These are phyloP conservation scores for Colletotrichum agaves DNA, from an alignment of 2,329 filamentous ascomycete genomes.

Conservation along the genomic window DNA sequence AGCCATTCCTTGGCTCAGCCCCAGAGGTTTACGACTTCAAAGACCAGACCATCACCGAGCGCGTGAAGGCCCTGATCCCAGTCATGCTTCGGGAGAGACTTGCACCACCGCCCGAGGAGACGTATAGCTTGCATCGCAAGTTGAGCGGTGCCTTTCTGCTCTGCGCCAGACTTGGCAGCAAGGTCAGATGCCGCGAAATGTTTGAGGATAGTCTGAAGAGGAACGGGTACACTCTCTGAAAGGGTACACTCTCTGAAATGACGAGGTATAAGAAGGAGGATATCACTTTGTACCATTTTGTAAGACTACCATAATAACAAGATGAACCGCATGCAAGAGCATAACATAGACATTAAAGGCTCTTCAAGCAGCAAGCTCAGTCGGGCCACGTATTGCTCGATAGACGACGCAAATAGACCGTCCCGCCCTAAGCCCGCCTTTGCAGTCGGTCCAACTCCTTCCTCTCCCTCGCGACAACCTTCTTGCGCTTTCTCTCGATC, in stretches of 20 bases:
- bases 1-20: constrained; percentile 83
- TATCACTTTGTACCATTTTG: constrained; percentile 27
- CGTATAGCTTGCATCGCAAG: constrained; percentile 94
- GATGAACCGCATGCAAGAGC: background rate
- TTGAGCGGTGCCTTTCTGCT: constrained; percentile 94
- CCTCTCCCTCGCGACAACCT: constrained; percentile 86
- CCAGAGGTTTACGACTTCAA: constrained; percentile 91
- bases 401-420: background rate
- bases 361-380: background rate
- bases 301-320: constrained; percentile 30
- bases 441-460: constrained; percentile 68
- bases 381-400: constrained; percentile 1
- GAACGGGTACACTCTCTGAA: constrained; percentile 41
- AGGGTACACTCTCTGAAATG: constrained; percentile 36
- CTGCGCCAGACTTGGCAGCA: constrained; percentile 86
- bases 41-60: constrained; percentile 95
- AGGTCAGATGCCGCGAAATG: constrained; percentile 82
- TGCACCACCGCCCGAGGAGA: constrained; percentile 94
- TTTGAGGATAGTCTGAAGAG: constrained; percentile 70
- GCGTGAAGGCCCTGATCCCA: constrained; percentile 88
- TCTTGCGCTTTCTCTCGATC: constrained; percentile 90
- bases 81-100: constrained; percentile 92
- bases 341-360: constrained; percentile 9
- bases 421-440: constrained; percentile 39
- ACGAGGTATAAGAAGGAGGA: background rate